phyloP scores from a whole-genome alignment of 371 early-diverging fungal genomes.

The Umbelopsis sp. region DNA sequence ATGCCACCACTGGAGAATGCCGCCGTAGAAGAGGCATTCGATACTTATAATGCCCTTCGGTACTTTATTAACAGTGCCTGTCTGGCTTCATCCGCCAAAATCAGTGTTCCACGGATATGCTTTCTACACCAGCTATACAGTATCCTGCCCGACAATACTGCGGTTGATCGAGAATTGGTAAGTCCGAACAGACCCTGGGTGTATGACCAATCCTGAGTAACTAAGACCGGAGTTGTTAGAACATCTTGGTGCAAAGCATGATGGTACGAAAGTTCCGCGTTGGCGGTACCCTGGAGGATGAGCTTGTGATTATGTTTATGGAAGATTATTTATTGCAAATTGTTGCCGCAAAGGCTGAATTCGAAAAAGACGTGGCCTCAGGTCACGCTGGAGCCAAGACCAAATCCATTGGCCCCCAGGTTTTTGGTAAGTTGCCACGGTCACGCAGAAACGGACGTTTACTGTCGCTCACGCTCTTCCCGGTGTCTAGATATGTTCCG shows the following conservation, averaged over 20 bases:
- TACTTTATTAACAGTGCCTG: slow-evolving; percentile 7
- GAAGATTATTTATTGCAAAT: neutral
- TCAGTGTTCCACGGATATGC: neutral
- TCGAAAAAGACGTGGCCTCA: neutral
- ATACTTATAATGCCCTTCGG: neutral
- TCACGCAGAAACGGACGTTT: no score
- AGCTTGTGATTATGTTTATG: slow-evolving; percentile 11
- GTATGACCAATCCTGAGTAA: neutral
- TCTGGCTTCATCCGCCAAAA: neutral
- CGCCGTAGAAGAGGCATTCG: neutral
- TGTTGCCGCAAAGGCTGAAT: neutral
- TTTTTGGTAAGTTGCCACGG: neutral
- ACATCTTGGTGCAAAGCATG: slow-evolving; percentile 7
- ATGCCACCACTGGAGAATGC: neutral
- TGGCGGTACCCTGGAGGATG: slow-evolving; percentile 11
- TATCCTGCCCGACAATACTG: slow-evolving; percentile 2
- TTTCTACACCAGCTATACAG: slow-evolving; percentile 6
- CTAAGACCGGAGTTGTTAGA: neutral
- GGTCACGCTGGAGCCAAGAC: neutral
- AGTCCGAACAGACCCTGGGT: neutral
- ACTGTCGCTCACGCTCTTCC: neutral
- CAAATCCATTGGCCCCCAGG: neutral
- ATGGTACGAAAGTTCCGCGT: slow-evolving; percentile 1
- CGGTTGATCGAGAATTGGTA: slow-evolving; percentile 18
- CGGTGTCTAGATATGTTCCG: neutral